Evolutionary conservation across 2,329 filamentous ascomycete species (phyloP), one percentile per base, ranked within the genome.

Genomic region (Didymella lethalis): DNA sequence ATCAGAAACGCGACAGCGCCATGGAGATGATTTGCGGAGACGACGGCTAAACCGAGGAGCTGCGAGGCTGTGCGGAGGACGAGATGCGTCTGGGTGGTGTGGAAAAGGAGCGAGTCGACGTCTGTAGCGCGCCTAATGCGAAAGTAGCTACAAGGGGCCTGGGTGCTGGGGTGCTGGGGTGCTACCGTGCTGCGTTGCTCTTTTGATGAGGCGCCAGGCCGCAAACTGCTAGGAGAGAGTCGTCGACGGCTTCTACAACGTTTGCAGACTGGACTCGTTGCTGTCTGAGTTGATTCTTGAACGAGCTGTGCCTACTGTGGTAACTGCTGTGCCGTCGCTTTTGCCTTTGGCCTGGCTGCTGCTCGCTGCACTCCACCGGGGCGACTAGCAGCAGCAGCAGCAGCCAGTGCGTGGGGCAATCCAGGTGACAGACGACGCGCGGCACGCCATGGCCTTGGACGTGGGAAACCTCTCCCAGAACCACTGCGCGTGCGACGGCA

Each of bases 1-100:
- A 36, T 50, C 47, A 57, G 31, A 57, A 47, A 50, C 32, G 32
- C 40, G 28, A 45, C 47, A 25, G 54, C 48, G 54, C 38, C 31
- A 43, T 38, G 20, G 53, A 40, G 25, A 34, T 49, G 41, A 48
- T 40, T 48, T 34, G 38, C 46, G 41, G 47, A 43, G 38, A 45
- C 34, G 48, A 36, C 47, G n/a, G 32, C 32, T 36, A 34, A 23
- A 23, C 23, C 23, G 23, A 23, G 51, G 28, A 48, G 48, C 48
- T 31, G 31, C 50, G 43, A 54, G 50, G 50, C 50, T 49, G 36
- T 48, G 47, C 53, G 41, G 47, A 57, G 31, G 54, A 57, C 48
- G 54, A 40, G 54, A 18, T 50, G 53, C 46, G 53, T 45, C 53
- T 55, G 41, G 18, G 47, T 40, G 48, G 47, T 43, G 54, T 50